Evolutionary conservation across 2,329 filamentous ascomycete genomes (phyloP), one percentile per base, ranked within the genome.

Genomic region (Colletotrichum brevisporum): DNA sequence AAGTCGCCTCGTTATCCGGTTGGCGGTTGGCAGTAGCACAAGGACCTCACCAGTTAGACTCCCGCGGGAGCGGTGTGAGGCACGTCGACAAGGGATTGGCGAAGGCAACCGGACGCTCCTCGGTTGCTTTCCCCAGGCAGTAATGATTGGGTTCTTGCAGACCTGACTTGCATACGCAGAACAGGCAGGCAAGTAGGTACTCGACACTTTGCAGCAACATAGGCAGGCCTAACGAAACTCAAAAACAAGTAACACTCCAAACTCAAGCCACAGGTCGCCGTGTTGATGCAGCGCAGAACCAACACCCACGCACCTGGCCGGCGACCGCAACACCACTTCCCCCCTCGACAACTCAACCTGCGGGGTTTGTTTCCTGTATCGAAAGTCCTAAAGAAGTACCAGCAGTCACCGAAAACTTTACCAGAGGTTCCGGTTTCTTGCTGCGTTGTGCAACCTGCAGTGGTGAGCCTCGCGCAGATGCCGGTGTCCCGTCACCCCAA

Each of bases 81-180:
- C 12, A 15, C 3, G 21, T 15, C 15, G n/a, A 41, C 47, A 63
- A 45, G 59, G 45, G 51, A 67, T 63, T 47, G 52, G 64, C 45
- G 45, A 61, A 16, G 5, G 39, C 48, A 61, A 26, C 54, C 36
- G 47, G 15, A 45, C 41, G 16, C 24, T 13, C 43, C 61, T 36
- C 9, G 54, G 36, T 13, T 59, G 41, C 3, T 43, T 15, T n/a
- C 15, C 31, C 9, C 9, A 36, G 31, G 31, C 31, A 36, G 31
- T 9, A 2, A 10, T 10, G 31, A 36, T 36, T 36, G 31, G 31
- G 31, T 36, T 36, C 31, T 36, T 8, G 31, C 31, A 36, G 31
- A 36, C 31, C 8, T 36, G 31, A 36, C 31, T 36, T 36, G 31
- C 31, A 36, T 36, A 36, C 31, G 31, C 31, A 36, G 31, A 10